Evolutionary conservation across 2,329 filamentous ascomycete species (phyloP), one percentile per base, ranked within the genome.

Genomic region (Pseudocercospora fijiensis): DNA sequence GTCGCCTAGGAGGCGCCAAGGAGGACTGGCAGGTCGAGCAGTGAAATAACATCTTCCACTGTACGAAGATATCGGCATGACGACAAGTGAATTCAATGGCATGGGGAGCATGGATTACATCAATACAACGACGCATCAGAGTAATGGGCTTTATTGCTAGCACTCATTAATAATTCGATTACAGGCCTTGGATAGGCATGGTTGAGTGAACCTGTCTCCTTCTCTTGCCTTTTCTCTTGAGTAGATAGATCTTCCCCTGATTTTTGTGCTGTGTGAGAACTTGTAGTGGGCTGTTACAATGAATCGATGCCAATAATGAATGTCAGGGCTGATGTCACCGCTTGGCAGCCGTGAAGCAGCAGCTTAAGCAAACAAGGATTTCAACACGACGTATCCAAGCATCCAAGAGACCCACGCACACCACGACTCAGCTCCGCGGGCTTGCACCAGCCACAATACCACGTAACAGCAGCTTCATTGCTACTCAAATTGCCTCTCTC

Each of bases 31-130:
- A 41, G 53, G 28, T 41, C 53, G 28, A 41, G 53, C 53, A 18
- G 53, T 24, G 28, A 56, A 9, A 37, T 20, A 3, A 55, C 52
- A 18, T 20, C 27, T 33, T 20, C 53, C 11, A 56, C 53, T 37
- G 28, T 7, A 33, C 27, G 53, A 37, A 56, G 53, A 41, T 56
- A 56, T 56, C 28, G 53, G 16, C 53, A 56, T 56, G 6, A 41
- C n/a, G 27, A 37, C 10, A 20, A 20, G 9, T 56, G 53, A 56
- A 7, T 51, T n/a, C 26, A 26, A 4, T n/a, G 26, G 49, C 22
- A 28, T 20, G 16, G 49, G 49, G 22, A 28, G 6, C 22, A 30
- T 28, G 24, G 49, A 53, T 53, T 18, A 27, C 26, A 27, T 28
- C 18, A 30, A 26, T 53, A 27, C 49, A n/a, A 27, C 22, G 26